Percentiles rank a stretch among this genome's conserved stretches.
phyloP scores from a whole-genome alignment of 345 rosid species.

The Populus simonii region DNA sequence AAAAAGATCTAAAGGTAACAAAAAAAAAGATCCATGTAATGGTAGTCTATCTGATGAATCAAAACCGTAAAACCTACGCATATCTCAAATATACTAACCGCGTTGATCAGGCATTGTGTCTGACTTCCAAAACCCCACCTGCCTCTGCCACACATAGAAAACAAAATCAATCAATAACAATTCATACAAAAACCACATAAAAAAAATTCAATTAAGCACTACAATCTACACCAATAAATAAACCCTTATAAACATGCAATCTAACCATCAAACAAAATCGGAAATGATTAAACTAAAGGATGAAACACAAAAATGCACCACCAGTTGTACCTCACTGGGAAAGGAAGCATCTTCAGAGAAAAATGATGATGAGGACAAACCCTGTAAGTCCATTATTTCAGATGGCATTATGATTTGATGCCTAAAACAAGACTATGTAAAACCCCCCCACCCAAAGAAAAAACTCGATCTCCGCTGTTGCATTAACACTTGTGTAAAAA shows the following conservation, averaged over 20 bases:
- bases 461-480: not conserved
- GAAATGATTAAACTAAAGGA: not conserved
- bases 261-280: not conserved
- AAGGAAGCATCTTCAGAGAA: slow-evolving; percentile 29
- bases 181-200: not conserved
- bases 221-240: not conserved
- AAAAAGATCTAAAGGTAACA: not conserved
- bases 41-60: not conserved
- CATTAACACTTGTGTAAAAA: not conserved
- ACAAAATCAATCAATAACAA: slow-evolving; percentile 8
- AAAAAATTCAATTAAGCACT: not conserved
- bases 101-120: slow-evolving; percentile 31
- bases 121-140: slow-evolving; percentile 47
- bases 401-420: slow-evolving; percentile 32
- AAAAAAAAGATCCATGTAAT: not conserved
- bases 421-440: not conserved
- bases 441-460: too few species aligned
- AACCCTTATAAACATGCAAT: not conserved
- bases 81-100: slow-evolving; percentile 32
- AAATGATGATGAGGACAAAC: slow-evolving; percentile 33
- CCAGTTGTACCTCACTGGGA: slow-evolving; percentile 33
- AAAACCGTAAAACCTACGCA: not conserved
- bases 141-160: slow-evolving; percentile 34
- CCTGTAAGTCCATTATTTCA: slow-evolving; percentile 33
- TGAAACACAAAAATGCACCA: not conserved